Evolutionary conservation across 768 basidiomycete species (phyloP).

Genomic region (Tulasnella sp.): DNA sequence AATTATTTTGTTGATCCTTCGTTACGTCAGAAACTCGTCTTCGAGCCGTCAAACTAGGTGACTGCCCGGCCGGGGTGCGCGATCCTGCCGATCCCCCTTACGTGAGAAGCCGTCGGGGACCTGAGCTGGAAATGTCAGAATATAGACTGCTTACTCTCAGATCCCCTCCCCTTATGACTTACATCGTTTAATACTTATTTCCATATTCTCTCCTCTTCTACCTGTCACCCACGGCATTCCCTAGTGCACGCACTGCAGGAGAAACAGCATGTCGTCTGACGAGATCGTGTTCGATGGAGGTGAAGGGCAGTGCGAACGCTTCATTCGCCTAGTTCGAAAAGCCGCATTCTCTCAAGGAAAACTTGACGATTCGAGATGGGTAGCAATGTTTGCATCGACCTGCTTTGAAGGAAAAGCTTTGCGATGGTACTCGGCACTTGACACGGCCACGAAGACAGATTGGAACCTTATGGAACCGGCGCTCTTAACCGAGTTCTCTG

Average conservation of each 20-base stretch:
- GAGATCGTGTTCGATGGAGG: constrained; percentile 14
- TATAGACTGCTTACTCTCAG: neutral
- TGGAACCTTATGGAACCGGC: constrained; percentile 7
- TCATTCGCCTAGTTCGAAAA: constrained; percentile 10
- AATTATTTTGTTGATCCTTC: neutral
- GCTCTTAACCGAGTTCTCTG: neutral
- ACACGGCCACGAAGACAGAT: neutral
- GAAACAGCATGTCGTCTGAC: neutral
- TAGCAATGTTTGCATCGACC: constrained; percentile 5
- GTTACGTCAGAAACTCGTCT: neutral
- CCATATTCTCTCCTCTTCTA: neutral
- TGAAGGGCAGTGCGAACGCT: constrained; percentile 7
- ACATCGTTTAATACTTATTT: neutral
- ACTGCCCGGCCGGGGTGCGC: neutral
- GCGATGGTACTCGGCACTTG: constrained; percentile 2
- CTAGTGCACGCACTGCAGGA: neutral
- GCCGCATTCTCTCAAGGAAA: constrained; percentile 1
- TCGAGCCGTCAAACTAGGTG: neutral
- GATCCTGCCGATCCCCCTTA: neutral
- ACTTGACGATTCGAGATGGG: neutral
- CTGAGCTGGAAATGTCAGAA: neutral
- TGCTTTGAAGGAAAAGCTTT: constrained; percentile 8
- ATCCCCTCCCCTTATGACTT: neutral
- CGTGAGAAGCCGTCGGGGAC: constrained; percentile 3
- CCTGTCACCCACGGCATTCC: neutral